Evolutionary conservation across 2,329 filamentous ascomycete species (phyloP), one percentile per base, ranked within the genome.

Genomic region (Amphichorda felina): DNA sequence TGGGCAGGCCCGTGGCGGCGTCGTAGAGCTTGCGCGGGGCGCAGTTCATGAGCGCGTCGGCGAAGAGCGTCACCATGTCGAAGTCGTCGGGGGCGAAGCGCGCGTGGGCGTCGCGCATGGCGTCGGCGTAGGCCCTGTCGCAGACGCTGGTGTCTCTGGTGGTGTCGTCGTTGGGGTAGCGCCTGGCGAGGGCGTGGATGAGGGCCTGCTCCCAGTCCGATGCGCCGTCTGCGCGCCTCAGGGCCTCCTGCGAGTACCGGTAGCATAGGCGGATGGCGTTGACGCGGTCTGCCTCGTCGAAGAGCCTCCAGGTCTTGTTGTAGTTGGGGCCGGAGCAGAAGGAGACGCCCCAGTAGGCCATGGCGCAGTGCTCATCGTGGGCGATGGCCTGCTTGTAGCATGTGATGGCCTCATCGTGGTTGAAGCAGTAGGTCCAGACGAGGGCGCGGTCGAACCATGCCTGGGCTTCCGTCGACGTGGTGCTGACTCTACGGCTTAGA

Each of bases 391-490:
- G 50, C 35, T 64, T 49, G 40, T 70, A 74, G 46, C 68, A 72
- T 24, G 45, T 43, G 11, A 57, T 59, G 1, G 70, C 66, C 49
- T 76, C 73, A 42, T 68, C 66, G 43, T 77, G 72, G 40, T 77
- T 75, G 54, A 77, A 78, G 5, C 57, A 68, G 48, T 73, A 77
- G n/a, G 56, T 60, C 72, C 73, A 78, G 14, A 64, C 53, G 10
- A 77, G 50, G 4, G 68, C 73, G 7, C 70, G 63, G 43, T 73
- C 57, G 47, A 76, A 77, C 72, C 72, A 76, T n/a, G 38, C 50
- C 45, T 73, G 68, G 1, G 68, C 59, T 28, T 58, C n/a, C n/a
- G n/a, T n/a, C n/a, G n/a, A 53, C 9, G 43, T 45, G 3, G 69
- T 72, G 21, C 50, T 68, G 33, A 75, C 56, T 9, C 50, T 45